These are phyloP conservation scores for Mortierella sp. DNA, from an alignment of 371 early-diverging fungal genomes.

Conservation along the genomic window DNA sequence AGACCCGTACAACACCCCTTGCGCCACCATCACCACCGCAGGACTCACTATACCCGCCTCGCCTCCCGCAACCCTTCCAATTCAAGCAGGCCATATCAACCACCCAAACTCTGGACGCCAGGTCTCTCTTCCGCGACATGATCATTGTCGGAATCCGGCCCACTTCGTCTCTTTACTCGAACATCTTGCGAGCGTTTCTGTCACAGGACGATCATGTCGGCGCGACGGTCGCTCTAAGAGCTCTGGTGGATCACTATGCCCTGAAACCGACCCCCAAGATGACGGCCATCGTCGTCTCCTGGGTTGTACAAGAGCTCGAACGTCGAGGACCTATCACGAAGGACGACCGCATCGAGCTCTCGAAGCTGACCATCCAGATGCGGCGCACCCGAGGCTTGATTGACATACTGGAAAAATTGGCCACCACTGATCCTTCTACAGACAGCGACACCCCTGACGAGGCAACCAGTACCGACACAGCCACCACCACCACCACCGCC, in stretches of 20 bases:
- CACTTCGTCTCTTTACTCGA: slow-evolving; percentile 37
- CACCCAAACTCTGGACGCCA: slow-evolving; percentile 23
- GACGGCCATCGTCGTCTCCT: slow-evolving; percentile 42
- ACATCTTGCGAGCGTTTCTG: slow-evolving; percentile 47
- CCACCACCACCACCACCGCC: no score
- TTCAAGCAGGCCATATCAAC: slow-evolving; percentile 26
- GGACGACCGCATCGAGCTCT: slow-evolving; percentile 26
- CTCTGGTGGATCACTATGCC: slow-evolving; percentile 34
- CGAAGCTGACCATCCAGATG: slow-evolving; percentile 38
- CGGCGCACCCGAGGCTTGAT: slow-evolving; percentile 41
- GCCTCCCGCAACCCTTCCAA: slow-evolving; percentile 17
- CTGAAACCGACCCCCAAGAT: slow-evolving; percentile 51
- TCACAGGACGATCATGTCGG: slow-evolving; percentile 38
- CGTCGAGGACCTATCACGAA: slow-evolving; percentile 15
- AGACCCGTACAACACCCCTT: background rate
- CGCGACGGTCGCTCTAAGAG: slow-evolving; percentile 31
- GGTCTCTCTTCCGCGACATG: slow-evolving; percentile 53
- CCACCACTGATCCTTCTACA: background rate
- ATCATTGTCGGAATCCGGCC: slow-evolving; percentile 50
- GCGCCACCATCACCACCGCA: background rate
- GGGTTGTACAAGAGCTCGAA: slow-evolving; percentile 36
- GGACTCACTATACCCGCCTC: background rate
- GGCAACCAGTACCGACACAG: background rate
- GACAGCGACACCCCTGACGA: no score
- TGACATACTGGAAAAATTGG: slow-evolving; percentile 41